A percentile compares a stretch with the other conserved stretches of the same genome.
These are phyloP conservation scores for Angomonas desouzai DNA, from an alignment of 208 protist species.

Conservation along the genomic window DNA sequence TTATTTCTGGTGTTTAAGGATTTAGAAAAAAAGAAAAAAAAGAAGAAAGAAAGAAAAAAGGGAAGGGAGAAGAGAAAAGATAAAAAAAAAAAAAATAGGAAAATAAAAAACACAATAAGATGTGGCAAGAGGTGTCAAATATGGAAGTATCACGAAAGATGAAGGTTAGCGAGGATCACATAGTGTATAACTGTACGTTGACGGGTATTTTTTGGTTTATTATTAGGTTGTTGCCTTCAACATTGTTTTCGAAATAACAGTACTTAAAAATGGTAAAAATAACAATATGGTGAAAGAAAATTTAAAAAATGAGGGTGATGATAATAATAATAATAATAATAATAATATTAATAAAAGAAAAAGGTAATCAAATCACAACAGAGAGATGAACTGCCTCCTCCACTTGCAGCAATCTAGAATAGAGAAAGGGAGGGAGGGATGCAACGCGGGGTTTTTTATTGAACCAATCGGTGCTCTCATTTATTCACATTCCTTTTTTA, in stretches of 20 bases:
- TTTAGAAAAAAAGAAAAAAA: conserved; percentile 15
- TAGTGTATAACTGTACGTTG: no score
- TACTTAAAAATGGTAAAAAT: conserved; percentile 8
- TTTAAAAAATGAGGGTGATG: background rate
- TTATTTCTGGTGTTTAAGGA: no score
- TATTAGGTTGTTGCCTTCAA: no score
- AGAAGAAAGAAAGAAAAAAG: conserved; percentile 10
- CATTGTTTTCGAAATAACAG: background rate
- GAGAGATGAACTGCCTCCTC: conserved; percentile 5
- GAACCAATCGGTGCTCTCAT: no score
- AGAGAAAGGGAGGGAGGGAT: no score
- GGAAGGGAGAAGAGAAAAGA: conserved; percentile 16
- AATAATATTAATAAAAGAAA: conserved; percentile 7
- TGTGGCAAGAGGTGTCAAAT: no score
- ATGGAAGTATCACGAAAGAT: no score
- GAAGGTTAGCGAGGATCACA: no score
- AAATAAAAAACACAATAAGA: conserved; percentile 17
- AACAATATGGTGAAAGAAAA: conserved; percentile 12
- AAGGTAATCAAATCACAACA: background rate
- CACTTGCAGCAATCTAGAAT: no score
- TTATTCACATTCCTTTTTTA: no score
- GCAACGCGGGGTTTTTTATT: no score
- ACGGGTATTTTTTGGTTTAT: no score
- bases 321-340: conserved; percentile 3
- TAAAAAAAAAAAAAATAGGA: conserved; percentile 5